phyloP scores from a whole-genome alignment of 352 stramenopile species.

The Pythium chondricola region DNA sequence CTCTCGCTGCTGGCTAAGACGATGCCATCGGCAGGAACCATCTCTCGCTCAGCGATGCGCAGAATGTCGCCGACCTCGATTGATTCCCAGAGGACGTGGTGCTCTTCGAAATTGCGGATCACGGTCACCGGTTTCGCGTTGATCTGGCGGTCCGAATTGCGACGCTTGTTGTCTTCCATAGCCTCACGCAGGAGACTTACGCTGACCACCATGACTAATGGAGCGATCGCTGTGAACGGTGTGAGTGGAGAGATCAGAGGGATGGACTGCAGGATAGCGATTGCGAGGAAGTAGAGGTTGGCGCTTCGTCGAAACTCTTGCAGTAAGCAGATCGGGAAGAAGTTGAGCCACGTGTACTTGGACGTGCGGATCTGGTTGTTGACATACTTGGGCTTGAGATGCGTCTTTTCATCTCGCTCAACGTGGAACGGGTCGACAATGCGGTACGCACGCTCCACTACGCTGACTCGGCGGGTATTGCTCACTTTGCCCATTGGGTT shows the following conservation, averaged over 20 bases:
- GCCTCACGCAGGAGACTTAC: constrained; percentile 74
- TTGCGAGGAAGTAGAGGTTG: constrained; percentile 94
- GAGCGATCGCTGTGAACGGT: constrained; percentile 66
- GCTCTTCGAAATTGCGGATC: constrained; percentile 55
- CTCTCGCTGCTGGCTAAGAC: constrained; percentile 82
- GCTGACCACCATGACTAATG: constrained; percentile 77
- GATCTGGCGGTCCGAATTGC: constrained; percentile 44
- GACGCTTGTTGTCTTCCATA: constrained; percentile 68
- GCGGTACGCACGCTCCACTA: constrained; percentile 30
- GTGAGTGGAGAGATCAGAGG: constrained; percentile 67
- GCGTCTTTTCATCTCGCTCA: constrained; percentile 42
- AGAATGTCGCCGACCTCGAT: constrained; percentile 87
- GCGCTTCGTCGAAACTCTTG: constrained; percentile 88
- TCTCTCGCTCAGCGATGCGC: constrained; percentile 73
- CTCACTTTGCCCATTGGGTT: constrained; percentile 1
- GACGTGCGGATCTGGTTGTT: constrained; percentile 83
- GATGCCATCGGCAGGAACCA: constrained; percentile 90
- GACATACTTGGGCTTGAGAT: constrained; percentile 46
- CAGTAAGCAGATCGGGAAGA: constrained; percentile 57
- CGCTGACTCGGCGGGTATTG: constrained; percentile 12
- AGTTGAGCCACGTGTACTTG: constrained; percentile 88
- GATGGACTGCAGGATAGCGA: constrained; percentile 90
- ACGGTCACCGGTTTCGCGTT: constrained; percentile 54
- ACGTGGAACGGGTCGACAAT: constrained; percentile 63
- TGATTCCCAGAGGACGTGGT: constrained; percentile 54